Conservation (phyloP, 176 grass and related monocot species). For the Raddia guianensis region DNA sequence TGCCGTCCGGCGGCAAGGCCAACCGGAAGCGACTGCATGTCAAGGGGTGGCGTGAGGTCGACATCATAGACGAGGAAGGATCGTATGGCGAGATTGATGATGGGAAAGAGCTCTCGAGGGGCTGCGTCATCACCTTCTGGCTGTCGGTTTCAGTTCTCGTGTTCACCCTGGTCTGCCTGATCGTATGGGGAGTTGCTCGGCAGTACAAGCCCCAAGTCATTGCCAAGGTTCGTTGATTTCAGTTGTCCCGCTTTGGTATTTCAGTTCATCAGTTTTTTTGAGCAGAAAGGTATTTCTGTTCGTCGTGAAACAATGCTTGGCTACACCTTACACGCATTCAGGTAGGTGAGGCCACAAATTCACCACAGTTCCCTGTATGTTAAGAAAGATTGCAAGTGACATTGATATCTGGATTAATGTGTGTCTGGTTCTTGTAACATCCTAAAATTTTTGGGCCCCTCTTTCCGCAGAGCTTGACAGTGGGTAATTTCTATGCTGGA, state of each 20-base stretch:
- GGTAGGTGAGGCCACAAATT: background rate
- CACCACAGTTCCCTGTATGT: background rate
- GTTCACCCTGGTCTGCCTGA: slow-evolving; percentile 68
- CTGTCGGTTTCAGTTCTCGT: slow-evolving; percentile 51
- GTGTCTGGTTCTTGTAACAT: background rate
- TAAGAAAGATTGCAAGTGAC: background rate
- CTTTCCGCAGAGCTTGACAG: slow-evolving; percentile 59
- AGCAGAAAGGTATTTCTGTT: too few species aligned
- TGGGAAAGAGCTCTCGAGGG: slow-evolving; percentile 46
- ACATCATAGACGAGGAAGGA: slow-evolving; percentile 69
- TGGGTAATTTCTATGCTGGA: slow-evolving; percentile 79
- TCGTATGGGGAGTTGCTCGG: slow-evolving; percentile 83
- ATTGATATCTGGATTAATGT: background rate
- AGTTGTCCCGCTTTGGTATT: background rate
- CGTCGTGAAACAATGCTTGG: background rate
- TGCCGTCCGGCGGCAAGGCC: slow-evolving; percentile 26
- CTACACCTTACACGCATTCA: too few species aligned
- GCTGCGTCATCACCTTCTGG: slow-evolving; percentile 54
- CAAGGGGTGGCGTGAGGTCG: slow-evolving; percentile 73
- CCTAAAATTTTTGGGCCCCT: background rate
- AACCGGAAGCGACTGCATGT: slow-evolving; percentile 45
- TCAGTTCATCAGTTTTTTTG: too few species aligned
- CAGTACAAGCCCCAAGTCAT: slow-evolving; percentile 58
- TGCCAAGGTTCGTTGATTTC: slow-evolving; percentile 55
- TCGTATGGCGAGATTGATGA: slow-evolving; percentile 52